Base-by-base conservation (phyloP, 2,329 filamentous ascomycete genomes). In the Fusarium begoniae region DNA sequence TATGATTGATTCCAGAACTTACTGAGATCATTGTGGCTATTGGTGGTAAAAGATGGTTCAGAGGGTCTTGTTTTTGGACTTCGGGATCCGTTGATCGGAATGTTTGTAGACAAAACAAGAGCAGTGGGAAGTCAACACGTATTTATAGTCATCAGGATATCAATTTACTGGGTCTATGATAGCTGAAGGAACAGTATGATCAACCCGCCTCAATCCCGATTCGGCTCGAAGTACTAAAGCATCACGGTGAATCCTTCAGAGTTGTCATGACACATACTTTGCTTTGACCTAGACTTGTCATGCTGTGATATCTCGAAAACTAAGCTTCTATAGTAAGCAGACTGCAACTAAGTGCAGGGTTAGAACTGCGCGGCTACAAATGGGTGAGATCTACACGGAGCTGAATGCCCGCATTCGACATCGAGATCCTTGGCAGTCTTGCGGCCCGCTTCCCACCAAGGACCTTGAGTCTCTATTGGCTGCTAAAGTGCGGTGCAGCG, bases 111-210 rank as follows among this genome's bases (percentile, higher is more conserved):
- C 0, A 1, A 22, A 2, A 15, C 9, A 5, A 53, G 13, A 26
- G 6, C 8, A 37, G 3, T 2, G 6, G 50, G 12, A 12, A 3
- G 0, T 5, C 17, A 26, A 12, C n/a, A 8, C 11, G 3, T 37
- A 53, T 22, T 53, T 53, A 24, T 53, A 37, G n/a, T 14, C 12
- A 0, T 10, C 6, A 4, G 2, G 9, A 15, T 37, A 22, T 35
- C 17, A 8, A 2, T 0, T 11, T 3, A 2, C 8, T 5, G 4
- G 3, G 12, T 11, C 17, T 35, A 8, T 4, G 1, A 10, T 11
- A 35, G 8, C 3, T 24, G 6, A 6, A 8, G 30, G 17, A 51
- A 2, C 7, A 14, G 0, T 5, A 3, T 24, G 12, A 26, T 26
- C 12, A 37, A 8, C 30, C 13, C 14, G 13, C 13, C 3, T 37